Conservation (phyloP, 2,329 filamentous ascomycete species). For the Pezicula carpinea region DNA sequence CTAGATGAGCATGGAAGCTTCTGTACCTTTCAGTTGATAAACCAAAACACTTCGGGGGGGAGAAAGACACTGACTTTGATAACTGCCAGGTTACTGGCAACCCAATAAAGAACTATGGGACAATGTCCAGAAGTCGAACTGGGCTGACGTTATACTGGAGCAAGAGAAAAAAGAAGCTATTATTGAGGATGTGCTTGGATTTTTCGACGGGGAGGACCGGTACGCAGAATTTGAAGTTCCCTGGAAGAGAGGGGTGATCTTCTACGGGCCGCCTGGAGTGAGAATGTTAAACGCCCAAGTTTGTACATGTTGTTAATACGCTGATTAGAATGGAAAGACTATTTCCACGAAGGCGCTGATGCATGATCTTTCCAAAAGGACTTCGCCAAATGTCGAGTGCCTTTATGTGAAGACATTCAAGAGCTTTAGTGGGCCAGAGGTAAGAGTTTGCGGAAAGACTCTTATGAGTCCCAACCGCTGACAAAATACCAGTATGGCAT, state of each 20-base stretch:
- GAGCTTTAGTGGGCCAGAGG: conserved; percentile 50
- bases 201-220: conserved; percentile 55
- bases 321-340: conserved; percentile 56
- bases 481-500: conserved; percentile 33
- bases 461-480: neutral
- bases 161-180: conserved; percentile 59
- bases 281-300: neutral
- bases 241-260: conserved; percentile 68
- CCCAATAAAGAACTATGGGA: conserved; percentile 58
- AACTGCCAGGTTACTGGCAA: conserved; percentile 44
- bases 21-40: no score
- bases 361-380: conserved; percentile 52
- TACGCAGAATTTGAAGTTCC: conserved; percentile 59
- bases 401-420: conserved; percentile 54
- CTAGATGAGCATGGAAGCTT: no score
- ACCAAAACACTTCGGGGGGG: no score
- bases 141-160: conserved; percentile 65
- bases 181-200: conserved; percentile 58
- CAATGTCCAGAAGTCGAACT: conserved; percentile 49
- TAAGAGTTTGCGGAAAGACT: neutral
- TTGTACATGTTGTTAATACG: conserved; percentile 2
- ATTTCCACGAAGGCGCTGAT: conserved; percentile 68
- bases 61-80: no score
- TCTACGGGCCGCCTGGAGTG: conserved; percentile 54
- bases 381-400: conserved; percentile 47